These are phyloP conservation scores for Termitomyces titanicus DNA, from an alignment of 768 basidiomycete species.

Conservation along the genomic window DNA sequence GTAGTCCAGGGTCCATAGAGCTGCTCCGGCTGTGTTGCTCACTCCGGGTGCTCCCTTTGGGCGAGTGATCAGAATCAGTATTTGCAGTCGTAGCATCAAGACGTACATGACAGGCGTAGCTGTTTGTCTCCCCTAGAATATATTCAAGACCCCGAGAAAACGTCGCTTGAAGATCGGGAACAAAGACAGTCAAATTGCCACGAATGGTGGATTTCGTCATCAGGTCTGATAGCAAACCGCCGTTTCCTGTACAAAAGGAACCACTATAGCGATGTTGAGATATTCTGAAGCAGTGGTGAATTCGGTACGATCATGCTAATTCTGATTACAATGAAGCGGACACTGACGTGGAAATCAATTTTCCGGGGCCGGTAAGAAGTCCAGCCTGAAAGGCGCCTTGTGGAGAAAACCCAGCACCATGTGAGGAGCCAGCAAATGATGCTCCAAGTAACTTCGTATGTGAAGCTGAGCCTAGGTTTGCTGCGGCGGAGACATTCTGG, in stretches of 20 bases:
- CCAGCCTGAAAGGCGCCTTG: conserved; percentile 53
- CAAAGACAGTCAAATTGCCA: conserved; percentile 50
- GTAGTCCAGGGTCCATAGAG: conserved; percentile 58
- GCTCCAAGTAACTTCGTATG: conserved; percentile 43
- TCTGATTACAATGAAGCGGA: not conserved
- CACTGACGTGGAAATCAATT: conserved; percentile 49
- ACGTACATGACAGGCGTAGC: conserved; percentile 41
- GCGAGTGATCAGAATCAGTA: not conserved
- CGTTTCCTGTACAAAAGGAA: conserved; percentile 54
- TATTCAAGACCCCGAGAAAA: conserved; percentile 45
- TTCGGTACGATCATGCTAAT: not conserved
- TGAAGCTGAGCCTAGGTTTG: conserved; percentile 33
- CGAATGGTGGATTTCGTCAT: conserved; percentile 61
- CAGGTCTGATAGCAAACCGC: conserved; percentile 53
- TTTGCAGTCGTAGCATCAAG: not conserved
- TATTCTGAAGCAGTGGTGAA: conserved; percentile 34
- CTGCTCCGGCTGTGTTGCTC: conserved; percentile 54
- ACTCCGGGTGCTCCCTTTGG: conserved; percentile 37
- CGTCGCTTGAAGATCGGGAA: conserved; percentile 51
- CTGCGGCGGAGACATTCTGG: conserved; percentile 39
- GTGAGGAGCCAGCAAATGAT: conserved; percentile 49
- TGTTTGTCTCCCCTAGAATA: conserved; percentile 62
- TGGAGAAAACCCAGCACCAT: conserved; percentile 54
- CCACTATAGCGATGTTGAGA: conserved; percentile 61
- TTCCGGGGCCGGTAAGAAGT: conserved; percentile 43